These are phyloP conservation scores for Penicillium psychrosexuale DNA, from an alignment of 2,329 filamentous ascomycete genomes.

Conservation along the genomic window DNA sequence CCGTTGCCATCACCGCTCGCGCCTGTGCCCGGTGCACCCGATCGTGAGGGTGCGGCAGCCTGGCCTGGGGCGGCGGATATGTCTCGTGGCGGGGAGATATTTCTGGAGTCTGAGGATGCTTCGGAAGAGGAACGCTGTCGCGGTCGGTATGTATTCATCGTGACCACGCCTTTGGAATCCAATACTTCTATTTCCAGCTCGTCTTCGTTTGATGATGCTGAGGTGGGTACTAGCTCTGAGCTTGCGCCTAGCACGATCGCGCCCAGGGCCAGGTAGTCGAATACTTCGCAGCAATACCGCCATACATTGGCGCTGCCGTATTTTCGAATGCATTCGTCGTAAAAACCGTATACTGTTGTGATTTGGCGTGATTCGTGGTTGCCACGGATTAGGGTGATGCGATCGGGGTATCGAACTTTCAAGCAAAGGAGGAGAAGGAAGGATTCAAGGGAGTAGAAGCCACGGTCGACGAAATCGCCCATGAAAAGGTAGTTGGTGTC, in stretches of 20 bases:
- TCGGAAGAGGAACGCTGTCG: slow-evolving; percentile 34
- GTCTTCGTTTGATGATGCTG: slow-evolving; percentile 56
- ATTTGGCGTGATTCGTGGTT: slow-evolving; percentile 76
- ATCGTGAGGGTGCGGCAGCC: slow-evolving; percentile 47
- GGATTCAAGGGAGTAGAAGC: slow-evolving; percentile 96
- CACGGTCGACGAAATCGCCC: slow-evolving; percentile 97
- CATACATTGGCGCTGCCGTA: slow-evolving; percentile 75
- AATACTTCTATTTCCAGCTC: slow-evolving; percentile 92
- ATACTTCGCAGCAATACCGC: slow-evolving; percentile 76
- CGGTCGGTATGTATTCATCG: slow-evolving; percentile 53
- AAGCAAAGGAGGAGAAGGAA: slow-evolving; percentile 93
- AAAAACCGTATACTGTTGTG: slow-evolving; percentile 75
- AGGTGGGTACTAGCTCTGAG: slow-evolving; percentile 61
- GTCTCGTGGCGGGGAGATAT: slow-evolving; percentile 41
- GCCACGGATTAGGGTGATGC: slow-evolving; percentile 69
- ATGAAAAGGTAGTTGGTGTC: slow-evolving; percentile 98
- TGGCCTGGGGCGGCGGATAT: slow-evolving; percentile 43
- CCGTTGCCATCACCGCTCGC: slow-evolving; percentile 67
- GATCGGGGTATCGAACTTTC: slow-evolving; percentile 79
- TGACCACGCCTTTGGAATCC: slow-evolving; percentile 75
- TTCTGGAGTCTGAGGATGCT: slow-evolving; percentile 35
- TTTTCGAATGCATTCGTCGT: slow-evolving; percentile 73
- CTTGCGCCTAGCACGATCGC: slow-evolving; percentile 80
- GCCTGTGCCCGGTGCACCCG: slow-evolving; percentile 74
- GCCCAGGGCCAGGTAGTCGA: slow-evolving; percentile 71